Evolutionary conservation across 345 rosid species (phyloP).

Genomic region (Eucalyptus camaldulensis): DNA sequence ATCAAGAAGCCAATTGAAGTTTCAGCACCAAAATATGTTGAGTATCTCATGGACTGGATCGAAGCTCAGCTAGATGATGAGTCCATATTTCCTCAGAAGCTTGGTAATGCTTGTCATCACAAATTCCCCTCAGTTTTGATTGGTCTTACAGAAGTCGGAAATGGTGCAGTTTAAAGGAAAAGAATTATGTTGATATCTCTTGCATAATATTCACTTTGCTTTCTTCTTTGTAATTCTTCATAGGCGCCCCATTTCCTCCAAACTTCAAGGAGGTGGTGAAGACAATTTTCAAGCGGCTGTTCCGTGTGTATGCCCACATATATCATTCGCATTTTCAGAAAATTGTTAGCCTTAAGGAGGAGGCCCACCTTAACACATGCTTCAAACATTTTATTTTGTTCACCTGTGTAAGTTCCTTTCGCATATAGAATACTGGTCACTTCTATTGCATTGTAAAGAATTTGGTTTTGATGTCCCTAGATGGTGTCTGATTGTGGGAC

Average conservation of each 20-base stretch:
- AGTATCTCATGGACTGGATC: conserved; percentile 98
- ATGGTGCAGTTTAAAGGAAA: not conserved
- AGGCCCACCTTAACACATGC: conserved; percentile 98
- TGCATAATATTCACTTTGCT: not conserved
- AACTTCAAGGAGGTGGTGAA: conserved; percentile 96
- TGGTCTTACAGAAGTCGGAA: not conserved
- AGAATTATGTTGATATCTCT: not conserved
- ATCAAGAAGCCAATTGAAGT: conserved; percentile 98
- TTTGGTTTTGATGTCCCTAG: not conserved
- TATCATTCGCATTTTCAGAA: conserved; percentile 98
- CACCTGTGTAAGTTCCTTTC: conserved; percentile 61
- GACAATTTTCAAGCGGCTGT: conserved; percentile 87
- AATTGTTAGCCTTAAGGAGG: conserved; percentile 98
- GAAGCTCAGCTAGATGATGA: conserved; percentile 96
- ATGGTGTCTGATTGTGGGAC: not conserved
- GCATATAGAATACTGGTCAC: not conserved
- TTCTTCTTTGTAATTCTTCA: not conserved
- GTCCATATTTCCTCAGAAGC: conserved; percentile 92
- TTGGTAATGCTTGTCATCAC: conserved; percentile 41
- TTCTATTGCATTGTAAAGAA: not conserved
- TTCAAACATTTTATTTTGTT: conserved; percentile 97
- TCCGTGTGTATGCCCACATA: conserved; percentile 96
- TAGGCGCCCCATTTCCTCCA: conserved; percentile 96
- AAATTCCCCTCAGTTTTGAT: not conserved
- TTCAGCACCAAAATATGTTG: conserved; percentile 98